phyloP scores from a whole-genome alignment of 2,329 filamentous ascomycete genomes.

The Teratosphaeria destructans region DNA sequence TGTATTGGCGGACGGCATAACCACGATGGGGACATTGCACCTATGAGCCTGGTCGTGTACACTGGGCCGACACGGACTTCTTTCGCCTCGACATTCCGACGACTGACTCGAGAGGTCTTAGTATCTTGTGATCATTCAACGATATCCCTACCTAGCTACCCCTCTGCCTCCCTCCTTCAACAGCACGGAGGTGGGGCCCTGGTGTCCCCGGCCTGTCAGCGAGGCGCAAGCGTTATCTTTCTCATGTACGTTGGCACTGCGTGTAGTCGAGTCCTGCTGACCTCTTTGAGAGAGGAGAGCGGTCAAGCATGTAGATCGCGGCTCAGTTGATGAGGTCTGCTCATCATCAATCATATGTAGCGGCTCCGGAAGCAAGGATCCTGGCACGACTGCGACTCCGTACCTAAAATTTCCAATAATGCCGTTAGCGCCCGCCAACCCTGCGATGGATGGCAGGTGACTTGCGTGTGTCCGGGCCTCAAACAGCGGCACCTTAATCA shows the following conservation, averaged over 20 bases:
- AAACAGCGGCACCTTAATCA: neutral
- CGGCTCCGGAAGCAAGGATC: neutral
- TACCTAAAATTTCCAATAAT: neutral
- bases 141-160: neutral
- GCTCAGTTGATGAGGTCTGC: neutral
- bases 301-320: neutral
- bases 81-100: neutral
- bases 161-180: neutral
- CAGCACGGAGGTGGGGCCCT: neutral
- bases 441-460: neutral
- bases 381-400: neutral
- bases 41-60: neutral
- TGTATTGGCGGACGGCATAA: neutral
- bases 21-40: neutral
- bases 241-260: neutral
- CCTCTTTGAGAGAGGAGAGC: neutral
- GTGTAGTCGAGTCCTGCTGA: neutral
- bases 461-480: neutral
- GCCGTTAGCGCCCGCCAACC: neutral
- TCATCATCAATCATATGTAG: neutral
- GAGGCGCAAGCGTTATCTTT: neutral
- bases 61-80: neutral
- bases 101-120: neutral
- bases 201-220: neutral
- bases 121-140: neutral